These are phyloP conservation scores for Podaxis sp. DNA, from an alignment of 768 basidiomycete species.

Conservation along the genomic window DNA sequence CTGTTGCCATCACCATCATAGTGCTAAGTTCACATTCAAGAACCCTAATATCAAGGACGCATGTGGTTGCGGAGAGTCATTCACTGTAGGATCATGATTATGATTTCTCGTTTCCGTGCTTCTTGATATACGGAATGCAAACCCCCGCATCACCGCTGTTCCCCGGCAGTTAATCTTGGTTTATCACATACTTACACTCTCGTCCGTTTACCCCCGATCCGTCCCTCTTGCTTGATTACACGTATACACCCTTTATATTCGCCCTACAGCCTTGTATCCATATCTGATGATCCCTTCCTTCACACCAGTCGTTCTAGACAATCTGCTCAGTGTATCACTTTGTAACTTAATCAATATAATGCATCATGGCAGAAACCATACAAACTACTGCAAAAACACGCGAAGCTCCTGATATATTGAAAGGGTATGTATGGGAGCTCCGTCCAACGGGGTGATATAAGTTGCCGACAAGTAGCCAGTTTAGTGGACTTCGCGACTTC, in stretches of 20 bases:
- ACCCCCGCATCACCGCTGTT: not conserved
- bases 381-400: not conserved
- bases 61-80: conserved; percentile 94
- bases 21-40: conserved; percentile 79
- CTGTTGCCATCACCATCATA: conserved; percentile 25
- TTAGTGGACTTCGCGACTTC: not conserved
- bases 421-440: not conserved
- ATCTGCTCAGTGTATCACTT: conserved; percentile 6
- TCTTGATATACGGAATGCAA: not conserved
- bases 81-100: conserved; percentile 55
- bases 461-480: not conserved
- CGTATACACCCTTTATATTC: conserved; percentile 17
- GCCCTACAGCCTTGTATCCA: conserved; percentile 3
- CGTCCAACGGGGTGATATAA: not conserved
- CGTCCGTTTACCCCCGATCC: not conserved
- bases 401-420: not conserved
- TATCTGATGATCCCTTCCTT: not conserved
- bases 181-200: not conserved
- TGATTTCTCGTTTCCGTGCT: not conserved
- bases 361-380: not conserved
- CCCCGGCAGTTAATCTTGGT: not conserved
- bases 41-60: conserved; percentile 95
- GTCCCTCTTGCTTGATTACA: conserved; percentile 5
- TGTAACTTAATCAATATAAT: conserved; percentile 4
- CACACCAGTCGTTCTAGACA: not conserved